Percentiles rank a stretch among this genome's conserved stretches.
Conservation (phyloP, 192 early-diverging fungal species). For the Phlyctochytrium planicorne region DNA sequence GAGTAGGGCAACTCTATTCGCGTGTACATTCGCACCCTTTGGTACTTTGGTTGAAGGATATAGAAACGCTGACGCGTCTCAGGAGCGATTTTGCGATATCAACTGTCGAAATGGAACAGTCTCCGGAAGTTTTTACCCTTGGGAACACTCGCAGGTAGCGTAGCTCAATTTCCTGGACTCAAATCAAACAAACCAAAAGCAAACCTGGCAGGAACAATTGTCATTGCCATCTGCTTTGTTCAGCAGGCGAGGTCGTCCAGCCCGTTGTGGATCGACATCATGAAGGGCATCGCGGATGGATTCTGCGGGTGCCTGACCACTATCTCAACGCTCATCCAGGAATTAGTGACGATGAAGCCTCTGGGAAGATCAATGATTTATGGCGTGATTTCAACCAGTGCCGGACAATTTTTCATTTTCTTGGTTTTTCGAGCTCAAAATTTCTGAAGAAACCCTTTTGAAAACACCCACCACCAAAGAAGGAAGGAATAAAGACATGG, state of each 20-base stretch:
- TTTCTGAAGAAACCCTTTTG: too few species aligned
- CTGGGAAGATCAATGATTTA: background rate
- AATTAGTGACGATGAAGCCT: conserved; percentile 32
- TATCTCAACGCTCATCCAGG: conserved; percentile 61
- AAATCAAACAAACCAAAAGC: too few species aligned
- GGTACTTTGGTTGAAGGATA: conserved; percentile 24
- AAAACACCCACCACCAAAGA: too few species aligned
- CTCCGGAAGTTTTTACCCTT: background rate
- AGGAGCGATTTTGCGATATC: background rate
- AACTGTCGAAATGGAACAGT: background rate
- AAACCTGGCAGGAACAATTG: conserved; percentile 32
- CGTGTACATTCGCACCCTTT: background rate
- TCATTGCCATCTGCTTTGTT: conserved; percentile 25
- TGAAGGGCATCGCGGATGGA: conserved; percentile 44
- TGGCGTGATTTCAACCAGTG: background rate
- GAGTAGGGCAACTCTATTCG: background rate
- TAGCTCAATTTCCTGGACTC: too few species aligned
- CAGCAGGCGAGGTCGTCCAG: background rate
- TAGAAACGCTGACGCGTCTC: conserved; percentile 9
- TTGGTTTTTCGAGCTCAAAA: background rate
- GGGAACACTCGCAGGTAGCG: conserved; percentile 15
- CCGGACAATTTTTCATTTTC: background rate
- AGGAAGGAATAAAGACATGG: too few species aligned
- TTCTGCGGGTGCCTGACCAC: conserved; percentile 72
- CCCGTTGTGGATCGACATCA: conserved; percentile 14